A percentile compares a stretch with the other conserved stretches of the same genome.
These are phyloP conservation scores for Backusella mclennaniae DNA, from an alignment of 192 early-diverging fungal species.

Conservation along the genomic window DNA sequence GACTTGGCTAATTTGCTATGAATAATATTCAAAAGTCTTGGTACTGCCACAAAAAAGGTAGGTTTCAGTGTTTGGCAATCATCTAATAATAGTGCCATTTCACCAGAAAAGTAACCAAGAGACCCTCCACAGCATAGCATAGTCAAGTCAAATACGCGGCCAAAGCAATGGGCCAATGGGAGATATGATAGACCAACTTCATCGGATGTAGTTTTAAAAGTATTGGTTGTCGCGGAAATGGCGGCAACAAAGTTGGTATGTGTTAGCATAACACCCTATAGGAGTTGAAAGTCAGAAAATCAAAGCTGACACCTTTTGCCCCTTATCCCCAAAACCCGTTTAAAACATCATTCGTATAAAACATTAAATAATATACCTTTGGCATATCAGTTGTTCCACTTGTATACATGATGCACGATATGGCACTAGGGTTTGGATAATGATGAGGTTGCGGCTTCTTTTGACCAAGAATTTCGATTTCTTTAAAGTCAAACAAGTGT, in stretches of 20 bases:
- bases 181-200: constrained; percentile 60
- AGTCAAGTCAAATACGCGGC: constrained; percentile 61
- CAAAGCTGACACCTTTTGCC: not conserved
- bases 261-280: constrained; percentile 63
- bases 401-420: constrained; percentile 74
- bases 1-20: constrained; percentile 70
- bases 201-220: constrained; percentile 8
- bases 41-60: constrained; percentile 80
- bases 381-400: constrained; percentile 33
- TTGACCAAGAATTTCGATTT: not conserved
- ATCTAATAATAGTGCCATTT: constrained; percentile 69
- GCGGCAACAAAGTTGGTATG: constrained; percentile 68
- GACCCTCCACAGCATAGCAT: constrained; percentile 53
- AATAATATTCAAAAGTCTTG: constrained; percentile 85
- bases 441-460: constrained; percentile 33
- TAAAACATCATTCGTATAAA: not conserved
- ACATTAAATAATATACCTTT: constrained; percentile 37
- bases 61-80: constrained; percentile 80
- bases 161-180: constrained; percentile 88
- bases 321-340: not conserved
- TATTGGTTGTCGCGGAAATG: constrained; percentile 19
- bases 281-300: not conserved
- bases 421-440: constrained; percentile 57
- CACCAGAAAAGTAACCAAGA: constrained; percentile 79
- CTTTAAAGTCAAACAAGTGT: constrained; percentile 51